Evolutionary conservation across 1,284 basidiomycete genomes (phyloP), one percentile per base, ranked within the genome.

Genomic region (Cutaneotrichosporon dermatis): DNA sequence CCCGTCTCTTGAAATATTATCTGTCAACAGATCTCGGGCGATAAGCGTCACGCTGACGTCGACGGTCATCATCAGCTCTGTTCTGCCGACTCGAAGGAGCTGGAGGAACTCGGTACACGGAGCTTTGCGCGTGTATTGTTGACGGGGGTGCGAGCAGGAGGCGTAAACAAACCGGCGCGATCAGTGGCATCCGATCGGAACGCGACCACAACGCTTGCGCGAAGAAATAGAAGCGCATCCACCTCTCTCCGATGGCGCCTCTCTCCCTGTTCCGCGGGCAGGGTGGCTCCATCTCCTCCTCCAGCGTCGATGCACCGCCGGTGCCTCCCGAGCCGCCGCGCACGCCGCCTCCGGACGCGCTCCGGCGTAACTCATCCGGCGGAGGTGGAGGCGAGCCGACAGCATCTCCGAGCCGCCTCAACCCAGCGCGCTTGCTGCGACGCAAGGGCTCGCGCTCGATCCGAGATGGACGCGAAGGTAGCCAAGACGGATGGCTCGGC

Each of bases 341-440:
- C 3, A 41, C 50, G 16, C 50, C 50, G 11, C 50, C 50, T 13
- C 50, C 50, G 15, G 39, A 40, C 25, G 35, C 2, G 39, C 11
- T 41, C 39, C 16, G 37, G 50, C 37, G 37, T 11, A 34, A 25
- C 33, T n/a, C 33, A 12, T 49, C 46, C 33, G 46, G 46, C 3
- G 46, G 46, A 40, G 12, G 39, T 12, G 39, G 39, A 40, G 46
- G 46, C 13, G 46, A 49, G 34, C 34, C 46, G 2, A 6, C 6
- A 5, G 33, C 46, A 35, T 54, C 57, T 6, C 54, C 49, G 50
- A 52, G 49, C 10, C 54, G 59, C 6, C 54, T 60, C n/a, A 60
- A 60, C 54, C 59, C 59, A 2, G 50, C 59, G n/a, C 54, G 59
- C 5, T 40, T 60, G 34, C 35, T 60, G 13, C 54, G 59, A 4